Percentiles rank a stretch among this genome's conserved stretches.
Conservation (phyloP, 78 protist species). For the Corallochytrium limacisporum region DNA sequence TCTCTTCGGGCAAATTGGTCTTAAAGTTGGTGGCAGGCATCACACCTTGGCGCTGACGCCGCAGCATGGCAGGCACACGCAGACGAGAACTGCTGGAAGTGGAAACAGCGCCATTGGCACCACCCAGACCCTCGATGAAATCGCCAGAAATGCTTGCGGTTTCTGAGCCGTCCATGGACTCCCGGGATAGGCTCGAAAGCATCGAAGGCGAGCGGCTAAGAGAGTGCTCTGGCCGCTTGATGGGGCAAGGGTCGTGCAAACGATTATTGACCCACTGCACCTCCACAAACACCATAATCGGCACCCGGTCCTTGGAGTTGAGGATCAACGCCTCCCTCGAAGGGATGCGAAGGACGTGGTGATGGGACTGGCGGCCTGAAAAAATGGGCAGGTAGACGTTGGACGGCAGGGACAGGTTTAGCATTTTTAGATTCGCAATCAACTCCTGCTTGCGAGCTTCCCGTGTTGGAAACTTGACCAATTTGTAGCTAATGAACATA, state of each 20-base stretch:
- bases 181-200: not conserved
- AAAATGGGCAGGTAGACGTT: constrained; percentile 1
- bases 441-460: not conserved
- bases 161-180: not conserved
- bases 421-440: not conserved
- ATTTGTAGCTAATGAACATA: no score
- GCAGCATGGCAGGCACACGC: no score
- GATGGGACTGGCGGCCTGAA: not conserved
- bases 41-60: no score
- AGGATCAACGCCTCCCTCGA: constrained; percentile 11
- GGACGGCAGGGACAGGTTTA: constrained; percentile 9
- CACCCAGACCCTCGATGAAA: no score
- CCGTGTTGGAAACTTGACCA: no score
- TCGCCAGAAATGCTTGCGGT: no score
- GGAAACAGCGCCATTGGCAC: no score
- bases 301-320: constrained; percentile 13
- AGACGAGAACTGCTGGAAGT: no score
- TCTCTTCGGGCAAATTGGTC: no score
- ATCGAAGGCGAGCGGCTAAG: not conserved
- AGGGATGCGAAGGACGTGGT: constrained; percentile 5
- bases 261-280: not conserved
- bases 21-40: no score
- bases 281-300: not conserved
- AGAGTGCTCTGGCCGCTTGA: not conserved
- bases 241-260: not conserved